Percentiles rank a stretch among this genome's conserved stretches.
Conservation (phyloP, 345 rosid species). For the Mercurialis annua region DNA sequence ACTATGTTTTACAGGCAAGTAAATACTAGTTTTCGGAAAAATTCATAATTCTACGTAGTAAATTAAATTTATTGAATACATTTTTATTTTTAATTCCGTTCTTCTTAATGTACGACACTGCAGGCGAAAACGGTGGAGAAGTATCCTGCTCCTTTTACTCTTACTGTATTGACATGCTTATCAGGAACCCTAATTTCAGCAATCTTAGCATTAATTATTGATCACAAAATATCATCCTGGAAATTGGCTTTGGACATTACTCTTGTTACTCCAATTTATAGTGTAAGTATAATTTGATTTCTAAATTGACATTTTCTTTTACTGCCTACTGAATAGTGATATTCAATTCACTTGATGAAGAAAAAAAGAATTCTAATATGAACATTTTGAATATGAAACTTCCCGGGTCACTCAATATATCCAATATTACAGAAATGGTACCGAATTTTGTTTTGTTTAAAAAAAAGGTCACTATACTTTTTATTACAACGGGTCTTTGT, state of each 20-base stretch:
- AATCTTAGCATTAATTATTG: neutral
- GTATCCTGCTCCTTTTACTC: neutral
- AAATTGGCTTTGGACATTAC: neutral
- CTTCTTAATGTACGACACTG: neutral
- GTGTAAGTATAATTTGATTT: neutral
- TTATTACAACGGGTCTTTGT: no score
- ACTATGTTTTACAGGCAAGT: neutral
- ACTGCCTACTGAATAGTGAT: no score
- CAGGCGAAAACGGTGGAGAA: neutral
- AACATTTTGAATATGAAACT: no score
- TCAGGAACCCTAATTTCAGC: neutral
- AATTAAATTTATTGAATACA: no score
- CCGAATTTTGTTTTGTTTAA: no score
- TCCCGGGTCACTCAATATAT: no score
- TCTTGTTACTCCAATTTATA: conserved; percentile 1
- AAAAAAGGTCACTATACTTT: no score
- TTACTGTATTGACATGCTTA: neutral
- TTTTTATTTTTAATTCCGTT: neutral
- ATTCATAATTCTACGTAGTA: no score
- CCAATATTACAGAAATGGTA: no score
- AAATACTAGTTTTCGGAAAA: neutral
- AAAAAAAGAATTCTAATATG: no score
- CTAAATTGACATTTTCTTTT: neutral
- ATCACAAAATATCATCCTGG: conserved; percentile 1
- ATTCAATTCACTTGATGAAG: no score